Base-by-base conservation (phyloP, 2,329 filamentous ascomycete species). In the Canariomyces notabilis region DNA sequence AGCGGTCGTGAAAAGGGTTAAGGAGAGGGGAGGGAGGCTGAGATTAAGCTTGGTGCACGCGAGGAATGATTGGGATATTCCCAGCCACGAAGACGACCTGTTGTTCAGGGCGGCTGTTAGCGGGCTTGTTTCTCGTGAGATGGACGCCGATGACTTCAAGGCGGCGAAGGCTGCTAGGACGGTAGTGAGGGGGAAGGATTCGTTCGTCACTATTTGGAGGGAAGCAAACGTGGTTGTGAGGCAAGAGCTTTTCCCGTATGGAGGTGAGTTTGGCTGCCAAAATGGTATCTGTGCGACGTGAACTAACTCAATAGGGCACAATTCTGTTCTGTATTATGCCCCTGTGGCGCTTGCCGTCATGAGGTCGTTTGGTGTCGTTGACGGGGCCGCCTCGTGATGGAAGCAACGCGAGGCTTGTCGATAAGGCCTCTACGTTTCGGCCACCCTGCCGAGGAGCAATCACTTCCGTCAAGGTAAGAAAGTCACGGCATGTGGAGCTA, bases 51-150 rank as follows among this genome's bases (percentile, higher is more conserved):
- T 96, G 34, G 68, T 97, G 2, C 91, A 96, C 58, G 87, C 89
- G 14, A 75, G 77, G 44, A 80, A 95, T 59, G 91, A 97, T 62
- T 70, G 71, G 48, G 88, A 95, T 57, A 95, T 97, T 49, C 82
- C 87, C 0, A 91, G 80, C 68, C 75, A 70, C 1, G 82, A 89
- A 59, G 80, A 82, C 35, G 76, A 83, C 56, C 73, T 71, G 54
- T 66, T 87, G 1, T 88, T 87, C 60, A 68, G 68, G 22, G 73
- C 76, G 1, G 78, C 82, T 0, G 77, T 77, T 2, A 74, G 73
- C 43, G 76, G 77, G 36, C 71, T 72, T 2, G 61, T 69, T 2
- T 55, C 61, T 7, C 62, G 20, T 37, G 62, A 62, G 1, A 72
- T 75, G 40, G 61, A 64, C 2, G 59, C 60, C 2, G 70, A 68